A percentile compares a stretch with the other conserved stretches of the same genome.
phyloP scores from a whole-genome alignment of 1,139 yeast species.

The Geotrichum aggregatum region DNA sequence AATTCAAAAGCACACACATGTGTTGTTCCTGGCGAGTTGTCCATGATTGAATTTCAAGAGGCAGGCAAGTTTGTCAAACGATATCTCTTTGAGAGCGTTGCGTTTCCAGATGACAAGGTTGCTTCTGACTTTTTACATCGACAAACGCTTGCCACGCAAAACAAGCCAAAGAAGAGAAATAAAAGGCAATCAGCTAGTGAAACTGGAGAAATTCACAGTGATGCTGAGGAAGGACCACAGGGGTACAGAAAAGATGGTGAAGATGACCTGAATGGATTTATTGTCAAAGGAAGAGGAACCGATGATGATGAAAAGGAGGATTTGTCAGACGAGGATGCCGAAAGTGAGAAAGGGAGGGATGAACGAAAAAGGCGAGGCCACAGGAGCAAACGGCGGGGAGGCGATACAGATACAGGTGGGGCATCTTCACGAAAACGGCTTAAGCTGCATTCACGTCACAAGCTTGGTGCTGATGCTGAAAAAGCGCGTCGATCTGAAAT shows the following conservation, averaged over 20 bases:
- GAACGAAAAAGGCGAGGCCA: conserved; percentile 17
- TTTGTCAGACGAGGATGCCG: conserved; percentile 14
- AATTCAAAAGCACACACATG: conserved; percentile 19
- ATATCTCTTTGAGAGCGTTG: conserved; percentile 37
- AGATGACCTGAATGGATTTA: conserved; percentile 24
- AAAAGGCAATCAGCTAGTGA: conserved; percentile 23
- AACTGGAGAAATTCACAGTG: conserved; percentile 21
- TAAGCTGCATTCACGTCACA: not conserved
- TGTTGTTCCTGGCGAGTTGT: conserved; percentile 26
- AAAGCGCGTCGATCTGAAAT: conserved; percentile 2
- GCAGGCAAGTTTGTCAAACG: conserved; percentile 34
- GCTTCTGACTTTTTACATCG: conserved; percentile 36
- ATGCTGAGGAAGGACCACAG: conserved; percentile 10
- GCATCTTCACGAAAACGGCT: conserved; percentile 8
- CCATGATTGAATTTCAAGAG: conserved; percentile 28
- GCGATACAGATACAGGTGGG: conserved; percentile 7
- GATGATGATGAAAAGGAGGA: conserved; percentile 22
- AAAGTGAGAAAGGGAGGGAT: not conserved
- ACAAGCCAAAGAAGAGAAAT: conserved; percentile 5
- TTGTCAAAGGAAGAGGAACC: conserved; percentile 28
- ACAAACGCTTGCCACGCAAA: conserved; percentile 17
- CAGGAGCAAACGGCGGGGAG: conserved; percentile 3
- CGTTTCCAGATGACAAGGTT: conserved; percentile 46
- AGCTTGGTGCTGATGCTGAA: not conserved
- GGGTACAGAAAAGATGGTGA: conserved; percentile 26